A percentile compares a stretch with the other conserved stretches of the same genome.
phyloP scores from a whole-genome alignment of 192 early-diverging fungal species.

The Piromyces sp. region DNA sequence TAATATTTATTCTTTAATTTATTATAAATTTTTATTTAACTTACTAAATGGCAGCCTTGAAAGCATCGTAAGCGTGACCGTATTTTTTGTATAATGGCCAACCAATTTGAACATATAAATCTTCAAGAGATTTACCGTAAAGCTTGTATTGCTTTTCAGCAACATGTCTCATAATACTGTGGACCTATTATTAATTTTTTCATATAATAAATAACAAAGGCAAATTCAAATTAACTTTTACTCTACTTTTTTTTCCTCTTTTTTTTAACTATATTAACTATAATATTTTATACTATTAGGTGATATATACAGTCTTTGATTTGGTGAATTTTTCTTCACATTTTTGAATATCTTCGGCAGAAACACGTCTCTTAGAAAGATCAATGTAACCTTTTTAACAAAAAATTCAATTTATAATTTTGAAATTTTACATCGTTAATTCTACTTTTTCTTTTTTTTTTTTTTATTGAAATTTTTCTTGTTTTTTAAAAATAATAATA shows the following conservation, averaged over 20 bases:
- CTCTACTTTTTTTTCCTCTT: too few species aligned
- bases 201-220: too few species aligned
- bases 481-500: too few species aligned
- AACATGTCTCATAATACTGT: conserved; percentile 71
- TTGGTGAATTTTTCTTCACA: conserved; percentile 90
- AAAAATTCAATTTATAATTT: not conserved
- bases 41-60: conserved; percentile 78
- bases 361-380: conserved; percentile 84
- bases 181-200: conserved; percentile 14
- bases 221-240: too few species aligned
- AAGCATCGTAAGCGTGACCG: conserved; percentile 92
- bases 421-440: not conserved
- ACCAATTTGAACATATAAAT: conserved; percentile 62
- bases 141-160: conserved; percentile 56
- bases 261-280: too few species aligned
- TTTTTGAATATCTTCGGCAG: conserved; percentile 67
- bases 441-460: too few species aligned
- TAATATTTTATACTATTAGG: too few species aligned
- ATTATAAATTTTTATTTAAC: not conserved
- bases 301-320: conserved; percentile 51
- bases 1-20: too few species aligned
- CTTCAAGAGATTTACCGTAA: conserved; percentile 28
- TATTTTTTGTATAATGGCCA: conserved; percentile 94
- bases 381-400: conserved; percentile 78
- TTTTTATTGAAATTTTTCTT: too few species aligned